Evolutionary conservation across 2,329 filamentous ascomycete species (phyloP), one percentile per base, ranked within the genome.

Genomic region (Coccinonectria pachysandricola): DNA sequence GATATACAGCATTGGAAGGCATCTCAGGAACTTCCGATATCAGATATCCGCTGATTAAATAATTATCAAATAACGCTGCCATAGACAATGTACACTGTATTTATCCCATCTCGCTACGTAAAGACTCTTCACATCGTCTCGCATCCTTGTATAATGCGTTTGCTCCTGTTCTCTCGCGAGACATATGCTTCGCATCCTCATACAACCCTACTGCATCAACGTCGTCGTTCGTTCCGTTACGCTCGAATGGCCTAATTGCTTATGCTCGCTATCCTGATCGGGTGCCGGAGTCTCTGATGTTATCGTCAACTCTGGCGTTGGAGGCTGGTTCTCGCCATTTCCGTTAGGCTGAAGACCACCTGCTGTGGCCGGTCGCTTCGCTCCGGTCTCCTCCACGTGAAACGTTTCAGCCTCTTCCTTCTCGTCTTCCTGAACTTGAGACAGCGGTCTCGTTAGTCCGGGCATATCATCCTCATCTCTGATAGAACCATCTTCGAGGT

Each of bases 221-320:
- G 27, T 10, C 8, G 17, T 21, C 14, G 30, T 24, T 25, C 15
- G 15, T 14, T 60, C 56, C 10, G 53, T 42, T 8, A 56, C 40
- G n/a, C 46, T 49, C 5, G 59, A 45, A 24, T 53, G 49, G 6
- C 60, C 62, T 5, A 67, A 49, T 29, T 58, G 57, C 48, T 69
- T 69, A 4, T 51, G 49, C 23, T 60, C 46, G 8, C 39, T 41
- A 2, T 48, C 52, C 3, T 57, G 53, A 1, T 35, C 32, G 0
- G 53, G 45, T 1, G 50, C 52, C 3, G 67, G 64, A 1, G 67
- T 70, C 10, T 60, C 65, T 0, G 65, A 63, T 0, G 65, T 69
- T n/a, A 71, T 40, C 20, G 57, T 59, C 1, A 69, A 40, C 19
- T 62, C 50, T 0, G 65, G 65, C 1, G 60, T 46, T n/a, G 46